phyloP scores from a whole-genome alignment of 441 rosid genomes.

The Melastoma candidum region DNA sequence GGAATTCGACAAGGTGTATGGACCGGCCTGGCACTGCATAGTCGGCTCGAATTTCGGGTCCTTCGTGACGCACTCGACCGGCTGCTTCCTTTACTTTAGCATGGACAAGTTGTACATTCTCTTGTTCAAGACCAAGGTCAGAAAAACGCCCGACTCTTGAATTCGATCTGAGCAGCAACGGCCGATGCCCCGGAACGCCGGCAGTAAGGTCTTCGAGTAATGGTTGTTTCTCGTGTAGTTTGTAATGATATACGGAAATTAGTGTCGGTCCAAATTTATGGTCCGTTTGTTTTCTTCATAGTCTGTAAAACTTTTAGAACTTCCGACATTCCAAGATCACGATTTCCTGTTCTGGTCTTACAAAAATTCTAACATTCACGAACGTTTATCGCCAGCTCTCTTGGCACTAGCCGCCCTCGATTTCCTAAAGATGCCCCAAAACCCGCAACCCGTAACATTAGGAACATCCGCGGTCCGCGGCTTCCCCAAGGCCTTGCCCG shows the following conservation, averaged over 20 bases:
- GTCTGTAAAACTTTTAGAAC: no score
- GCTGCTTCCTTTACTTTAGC: constrained; percentile 56
- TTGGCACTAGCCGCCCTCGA: not conserved
- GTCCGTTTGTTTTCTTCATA: no score
- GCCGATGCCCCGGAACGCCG: not conserved
- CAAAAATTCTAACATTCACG: not conserved
- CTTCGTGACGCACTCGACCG: constrained; percentile 57
- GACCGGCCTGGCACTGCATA: constrained; percentile 76
- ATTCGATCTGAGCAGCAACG: no score
- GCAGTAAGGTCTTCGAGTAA: not conserved
- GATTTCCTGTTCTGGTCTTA: not conserved
- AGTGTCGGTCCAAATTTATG: no score
- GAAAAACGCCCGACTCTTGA: constrained; percentile 11
- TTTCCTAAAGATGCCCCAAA: constrained; percentile 4
- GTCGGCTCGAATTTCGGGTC: constrained; percentile 68
- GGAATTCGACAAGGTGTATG: constrained; percentile 65
- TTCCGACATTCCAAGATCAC: no score
- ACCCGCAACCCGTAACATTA: not conserved
- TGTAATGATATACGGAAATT: no score
- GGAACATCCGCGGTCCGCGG: constrained; percentile 20
- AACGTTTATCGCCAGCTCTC: not conserved
- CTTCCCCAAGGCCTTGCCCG: constrained; percentile 10
- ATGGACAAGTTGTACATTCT: constrained; percentile 47
- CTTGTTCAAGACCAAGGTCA: constrained; percentile 50
- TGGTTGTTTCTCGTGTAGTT: not conserved